Conservation (phyloP, 805 yeast genomes). For the Kuraishia cidri region DNA sequence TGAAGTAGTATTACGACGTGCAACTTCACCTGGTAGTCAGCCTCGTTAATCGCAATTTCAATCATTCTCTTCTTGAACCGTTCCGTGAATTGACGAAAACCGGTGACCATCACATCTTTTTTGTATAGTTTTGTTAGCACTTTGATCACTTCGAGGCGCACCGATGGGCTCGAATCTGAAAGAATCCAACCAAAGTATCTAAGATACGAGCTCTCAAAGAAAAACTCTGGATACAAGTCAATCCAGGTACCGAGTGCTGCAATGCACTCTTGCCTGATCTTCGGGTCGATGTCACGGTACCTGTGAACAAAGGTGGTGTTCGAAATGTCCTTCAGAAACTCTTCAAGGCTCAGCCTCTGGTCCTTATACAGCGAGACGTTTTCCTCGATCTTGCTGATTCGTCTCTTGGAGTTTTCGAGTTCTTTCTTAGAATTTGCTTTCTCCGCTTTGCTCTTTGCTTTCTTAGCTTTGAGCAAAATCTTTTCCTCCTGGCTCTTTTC, state of each 20-base stretch:
- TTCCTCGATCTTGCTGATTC: slow-evolving; percentile 34
- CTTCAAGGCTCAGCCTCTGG: slow-evolving; percentile 45
- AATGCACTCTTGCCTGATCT: slow-evolving; percentile 65
- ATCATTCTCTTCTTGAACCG: slow-evolving; percentile 59
- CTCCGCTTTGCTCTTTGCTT: slow-evolving; percentile 12
- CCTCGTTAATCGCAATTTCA: slow-evolving; percentile 50
- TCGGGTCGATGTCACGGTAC: slow-evolving; percentile 70
- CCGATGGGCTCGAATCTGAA: slow-evolving; percentile 56
- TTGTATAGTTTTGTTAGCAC: slow-evolving; percentile 40
- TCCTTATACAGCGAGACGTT: slow-evolving; percentile 30
- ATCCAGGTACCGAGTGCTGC: slow-evolving; percentile 62
- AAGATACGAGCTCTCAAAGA: slow-evolving; percentile 60
- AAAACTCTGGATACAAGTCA: slow-evolving; percentile 57
- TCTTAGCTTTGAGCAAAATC: slow-evolving; percentile 16
- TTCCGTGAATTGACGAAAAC: slow-evolving; percentile 72
- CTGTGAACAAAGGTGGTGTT: slow-evolving; percentile 65
- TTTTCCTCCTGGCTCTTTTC: slow-evolving; percentile 15
- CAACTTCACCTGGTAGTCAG: slow-evolving; percentile 45
- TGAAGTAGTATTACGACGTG: slow-evolving; percentile 41
- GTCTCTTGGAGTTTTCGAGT: slow-evolving; percentile 23
- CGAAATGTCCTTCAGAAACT: slow-evolving; percentile 55
- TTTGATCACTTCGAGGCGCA: slow-evolving; percentile 57
- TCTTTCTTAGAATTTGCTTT: slow-evolving; percentile 23
- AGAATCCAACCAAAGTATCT: slow-evolving; percentile 80
- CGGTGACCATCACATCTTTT: slow-evolving; percentile 37